These are phyloP conservation scores for Aschersonia sp. DNA, from an alignment of 2,329 filamentous ascomycete genomes.

Conservation along the genomic window DNA sequence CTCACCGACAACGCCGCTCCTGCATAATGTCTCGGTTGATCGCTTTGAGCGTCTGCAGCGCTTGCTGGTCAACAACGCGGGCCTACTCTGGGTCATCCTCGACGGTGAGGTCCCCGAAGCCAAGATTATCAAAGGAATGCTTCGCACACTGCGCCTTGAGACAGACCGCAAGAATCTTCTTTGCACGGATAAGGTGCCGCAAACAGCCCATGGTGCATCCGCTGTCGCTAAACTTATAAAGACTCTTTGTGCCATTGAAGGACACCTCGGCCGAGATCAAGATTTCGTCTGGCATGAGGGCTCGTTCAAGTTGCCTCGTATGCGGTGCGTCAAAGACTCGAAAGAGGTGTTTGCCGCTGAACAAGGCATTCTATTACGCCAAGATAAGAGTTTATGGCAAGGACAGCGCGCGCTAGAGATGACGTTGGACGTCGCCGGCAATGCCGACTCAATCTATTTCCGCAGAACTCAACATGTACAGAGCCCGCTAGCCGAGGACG, in stretches of 20 bases:
- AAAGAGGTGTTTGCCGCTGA: conserved; percentile 5
- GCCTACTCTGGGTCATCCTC: conserved; percentile 5
- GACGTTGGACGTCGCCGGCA: conserved; percentile 11
- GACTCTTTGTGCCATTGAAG: background rate
- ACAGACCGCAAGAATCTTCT: conserved; percentile 2
- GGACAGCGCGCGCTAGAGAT: conserved; percentile 9
- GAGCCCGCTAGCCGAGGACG: conserved; percentile 4
- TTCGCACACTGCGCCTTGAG: conserved; percentile 5
- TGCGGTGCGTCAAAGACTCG: conserved; percentile 1
- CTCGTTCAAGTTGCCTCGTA: conserved; percentile 4
- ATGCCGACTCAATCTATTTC: conserved; percentile 11
- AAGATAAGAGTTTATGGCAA: conserved; percentile 9
- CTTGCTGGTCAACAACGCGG: conserved; percentile 2
- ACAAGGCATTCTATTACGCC: conserved; percentile 6
- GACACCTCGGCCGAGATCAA: conserved; percentile 1
- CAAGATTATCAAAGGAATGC: conserved; percentile 4
- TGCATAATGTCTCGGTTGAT: background rate
- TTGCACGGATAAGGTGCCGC: conserved; percentile 1
- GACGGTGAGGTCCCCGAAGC: conserved; percentile 2
- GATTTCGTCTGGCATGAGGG: conserved; percentile 6
- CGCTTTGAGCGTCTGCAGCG: conserved; percentile 3
- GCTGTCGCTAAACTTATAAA: conserved; percentile 2
- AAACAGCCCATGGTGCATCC: background rate
- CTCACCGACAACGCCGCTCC: background rate
- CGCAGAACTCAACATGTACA: conserved; percentile 5